phyloP scores from a whole-genome alignment of 805 yeast genomes.

The Priceomyces haplophilus region DNA sequence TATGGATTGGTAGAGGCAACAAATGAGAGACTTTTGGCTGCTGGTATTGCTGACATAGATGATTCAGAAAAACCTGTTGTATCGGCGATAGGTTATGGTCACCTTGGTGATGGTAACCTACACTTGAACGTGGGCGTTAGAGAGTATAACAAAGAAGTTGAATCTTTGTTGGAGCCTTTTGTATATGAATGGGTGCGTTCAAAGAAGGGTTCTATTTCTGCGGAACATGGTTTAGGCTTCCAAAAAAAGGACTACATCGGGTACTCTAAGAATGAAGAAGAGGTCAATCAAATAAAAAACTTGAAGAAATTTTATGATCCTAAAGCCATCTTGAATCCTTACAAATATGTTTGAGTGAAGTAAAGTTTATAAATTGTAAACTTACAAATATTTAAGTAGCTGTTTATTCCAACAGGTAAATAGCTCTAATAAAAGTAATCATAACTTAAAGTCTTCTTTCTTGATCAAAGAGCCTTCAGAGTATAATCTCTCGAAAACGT shows the following conservation, averaged over 20 bases:
- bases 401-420: not conserved
- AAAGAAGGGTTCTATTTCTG: slow-evolving; percentile 84
- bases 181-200: slow-evolving; percentile 84
- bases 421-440: slow-evolving; percentile 1
- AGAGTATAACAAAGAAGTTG: slow-evolving; percentile 74
- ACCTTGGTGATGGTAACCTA: slow-evolving; percentile 94
- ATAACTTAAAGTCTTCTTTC: slow-evolving; percentile 6
- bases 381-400: not conserved
- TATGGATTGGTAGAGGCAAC: slow-evolving; percentile 81
- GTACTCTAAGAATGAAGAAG: slow-evolving; percentile 73
- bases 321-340: slow-evolving; percentile 88
- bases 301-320: slow-evolving; percentile 87
- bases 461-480: slow-evolving; percentile 31
- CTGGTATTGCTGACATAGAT: slow-evolving; percentile 56
- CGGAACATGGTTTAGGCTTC: slow-evolving; percentile 97
- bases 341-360: slow-evolving; percentile 66
- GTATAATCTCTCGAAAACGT: slow-evolving; percentile 28
- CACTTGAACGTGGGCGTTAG: slow-evolving; percentile 92
- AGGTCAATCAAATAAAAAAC: slow-evolving; percentile 71
- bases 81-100: slow-evolving; percentile 95
- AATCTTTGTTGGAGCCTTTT: slow-evolving; percentile 83
- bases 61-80: slow-evolving; percentile 74
- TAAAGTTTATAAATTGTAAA: not conserved
- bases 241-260: slow-evolving; percentile 89
- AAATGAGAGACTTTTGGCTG: slow-evolving; percentile 54